Evolutionary conservation across 2,329 filamentous ascomycete genomes (phyloP).

Genomic region (Colletotrichum sp.): DNA sequence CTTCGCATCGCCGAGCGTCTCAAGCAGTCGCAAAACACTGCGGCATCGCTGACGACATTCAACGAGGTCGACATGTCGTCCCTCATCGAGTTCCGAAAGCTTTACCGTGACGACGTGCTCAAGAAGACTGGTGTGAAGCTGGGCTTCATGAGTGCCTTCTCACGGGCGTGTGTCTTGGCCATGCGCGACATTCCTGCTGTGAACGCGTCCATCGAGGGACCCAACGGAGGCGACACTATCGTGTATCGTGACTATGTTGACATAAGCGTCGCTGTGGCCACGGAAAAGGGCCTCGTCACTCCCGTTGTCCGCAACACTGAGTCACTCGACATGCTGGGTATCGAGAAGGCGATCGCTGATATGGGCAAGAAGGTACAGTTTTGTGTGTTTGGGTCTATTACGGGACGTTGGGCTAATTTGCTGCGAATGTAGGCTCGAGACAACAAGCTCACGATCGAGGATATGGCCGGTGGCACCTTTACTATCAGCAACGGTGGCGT

Average conservation of each 20-base stretch:
- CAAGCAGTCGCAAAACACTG: slow-evolving; percentile 99
- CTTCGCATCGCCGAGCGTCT: slow-evolving; percentile 95
- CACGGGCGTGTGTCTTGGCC: slow-evolving; percentile 84
- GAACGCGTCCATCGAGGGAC: slow-evolving; percentile 96
- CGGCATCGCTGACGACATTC: slow-evolving; percentile 95
- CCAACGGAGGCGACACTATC: slow-evolving; percentile 93
- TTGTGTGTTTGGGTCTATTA: neutral
- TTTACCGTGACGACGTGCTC: slow-evolving; percentile 94
- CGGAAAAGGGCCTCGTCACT: slow-evolving; percentile 95
- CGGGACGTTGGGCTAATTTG: slow-evolving; percentile 3
- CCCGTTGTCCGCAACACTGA: slow-evolving; percentile 96
- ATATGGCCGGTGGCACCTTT: slow-evolving; percentile 98
- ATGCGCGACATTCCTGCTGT: slow-evolving; percentile 95
- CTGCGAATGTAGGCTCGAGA: slow-evolving; percentile 73
- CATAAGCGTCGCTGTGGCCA: slow-evolving; percentile 95
- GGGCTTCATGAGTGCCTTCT: slow-evolving; percentile 99
- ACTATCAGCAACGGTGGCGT: slow-evolving; percentile 98
- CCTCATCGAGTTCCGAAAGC: slow-evolving; percentile 94
- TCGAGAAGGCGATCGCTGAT: slow-evolving; percentile 90
- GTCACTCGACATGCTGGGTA: slow-evolving; percentile 82
- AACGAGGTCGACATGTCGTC: slow-evolving; percentile 99
- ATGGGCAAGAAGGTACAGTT: slow-evolving; percentile 86
- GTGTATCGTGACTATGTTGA: slow-evolving; percentile 99
- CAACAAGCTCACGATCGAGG: slow-evolving; percentile 96
- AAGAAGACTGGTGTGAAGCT: slow-evolving; percentile 98